Conservation (phyloP, 192 early-diverging fungal species). For the Fimicolochytrium jonesii region DNA sequence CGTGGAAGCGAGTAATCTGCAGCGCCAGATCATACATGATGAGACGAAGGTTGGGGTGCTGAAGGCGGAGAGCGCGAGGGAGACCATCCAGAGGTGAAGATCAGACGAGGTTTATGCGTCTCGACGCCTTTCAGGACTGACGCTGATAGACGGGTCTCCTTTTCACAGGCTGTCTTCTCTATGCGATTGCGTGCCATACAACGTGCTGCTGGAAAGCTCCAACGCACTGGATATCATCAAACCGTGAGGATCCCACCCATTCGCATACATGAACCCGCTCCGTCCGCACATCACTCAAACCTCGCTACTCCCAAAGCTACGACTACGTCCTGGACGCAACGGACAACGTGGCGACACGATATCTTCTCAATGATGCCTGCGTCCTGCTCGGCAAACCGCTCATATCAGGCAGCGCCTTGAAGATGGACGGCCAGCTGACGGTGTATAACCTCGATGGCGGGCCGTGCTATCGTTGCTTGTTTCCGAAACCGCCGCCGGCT, state of each 20-base stretch:
- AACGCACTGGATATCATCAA: conserved; percentile 74
- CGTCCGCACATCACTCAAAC: not conserved
- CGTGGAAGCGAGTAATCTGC: conserved; percentile 87
- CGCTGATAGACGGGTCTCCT: too few relatives aligned
- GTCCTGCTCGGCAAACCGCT: conserved; percentile 76
- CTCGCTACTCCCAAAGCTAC: conserved; percentile 44
- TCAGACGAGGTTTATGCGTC: too few relatives aligned
- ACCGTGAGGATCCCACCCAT: too few relatives aligned
- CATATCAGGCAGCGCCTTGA: conserved; percentile 84
- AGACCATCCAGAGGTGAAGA: conserved; percentile 46
- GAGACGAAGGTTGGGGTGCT: conserved; percentile 59
- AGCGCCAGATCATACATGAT: conserved; percentile 91
- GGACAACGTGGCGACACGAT: conserved; percentile 94
- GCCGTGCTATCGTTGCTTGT: conserved; percentile 95
- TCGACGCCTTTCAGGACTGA: too few relatives aligned
- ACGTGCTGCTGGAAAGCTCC: conserved; percentile 70
- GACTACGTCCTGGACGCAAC: conserved; percentile 87
- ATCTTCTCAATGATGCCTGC: conserved; percentile 91
- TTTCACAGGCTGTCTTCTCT: conserved; percentile 62
- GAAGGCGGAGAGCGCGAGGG: conserved; percentile 76
- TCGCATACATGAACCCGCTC: not conserved
- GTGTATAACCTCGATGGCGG: conserved; percentile 88
- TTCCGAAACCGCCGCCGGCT: conserved; percentile 86
- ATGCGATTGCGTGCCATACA: conserved; percentile 60
- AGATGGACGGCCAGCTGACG: conserved; percentile 91